Percentiles rank a stretch among this genome's conserved stretches.
These are phyloP conservation scores for Coemansia sp. DNA, from an alignment of 192 early-diverging fungal genomes.

Conservation along the genomic window DNA sequence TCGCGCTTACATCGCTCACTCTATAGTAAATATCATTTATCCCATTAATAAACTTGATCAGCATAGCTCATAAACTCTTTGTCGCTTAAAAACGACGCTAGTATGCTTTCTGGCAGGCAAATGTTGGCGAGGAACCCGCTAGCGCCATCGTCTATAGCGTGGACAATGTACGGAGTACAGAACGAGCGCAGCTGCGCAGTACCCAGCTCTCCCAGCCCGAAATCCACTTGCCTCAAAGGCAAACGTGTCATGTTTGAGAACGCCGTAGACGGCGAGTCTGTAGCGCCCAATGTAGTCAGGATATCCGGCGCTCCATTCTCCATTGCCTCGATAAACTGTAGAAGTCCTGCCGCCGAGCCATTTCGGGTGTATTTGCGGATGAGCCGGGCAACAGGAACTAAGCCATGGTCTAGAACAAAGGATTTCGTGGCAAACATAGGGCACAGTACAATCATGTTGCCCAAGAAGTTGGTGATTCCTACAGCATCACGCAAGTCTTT, in stretches of 20 bases:
- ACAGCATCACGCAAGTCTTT: slow-evolving; percentile 14
- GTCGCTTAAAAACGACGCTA: background rate
- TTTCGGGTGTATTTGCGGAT: background rate
- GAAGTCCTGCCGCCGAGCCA: background rate
- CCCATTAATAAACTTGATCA: background rate
- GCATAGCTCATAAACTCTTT: background rate
- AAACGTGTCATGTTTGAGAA: slow-evolving; percentile 31
- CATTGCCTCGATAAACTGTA: background rate
- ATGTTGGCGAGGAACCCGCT: slow-evolving; percentile 23
- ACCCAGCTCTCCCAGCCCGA: background rate
- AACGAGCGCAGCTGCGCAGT: slow-evolving; percentile 25
- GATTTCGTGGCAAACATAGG: slow-evolving; percentile 4
- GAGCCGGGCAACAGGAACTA: slow-evolving; percentile 4
- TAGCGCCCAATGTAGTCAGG: background rate
- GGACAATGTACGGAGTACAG: slow-evolving; percentile 23
- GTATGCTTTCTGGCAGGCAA: slow-evolving; percentile 4
- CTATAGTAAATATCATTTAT: too few species aligned
- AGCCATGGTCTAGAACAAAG: slow-evolving; percentile 1
- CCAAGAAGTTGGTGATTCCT: slow-evolving; percentile 5
- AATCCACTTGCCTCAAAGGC: background rate
- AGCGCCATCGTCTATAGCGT: slow-evolving; percentile 19
- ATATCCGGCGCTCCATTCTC: slow-evolving; percentile 8
- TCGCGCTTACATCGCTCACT: background rate
- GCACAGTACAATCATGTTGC: slow-evolving; percentile 24
- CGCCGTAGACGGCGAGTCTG: slow-evolving; percentile 22